Percentiles rank a stretch among this genome's conserved stretches.
These are phyloP conservation scores for Brachypodium distachyon DNA, from an alignment of 202 grass and related monocot genomes.

Conservation along the genomic window DNA sequence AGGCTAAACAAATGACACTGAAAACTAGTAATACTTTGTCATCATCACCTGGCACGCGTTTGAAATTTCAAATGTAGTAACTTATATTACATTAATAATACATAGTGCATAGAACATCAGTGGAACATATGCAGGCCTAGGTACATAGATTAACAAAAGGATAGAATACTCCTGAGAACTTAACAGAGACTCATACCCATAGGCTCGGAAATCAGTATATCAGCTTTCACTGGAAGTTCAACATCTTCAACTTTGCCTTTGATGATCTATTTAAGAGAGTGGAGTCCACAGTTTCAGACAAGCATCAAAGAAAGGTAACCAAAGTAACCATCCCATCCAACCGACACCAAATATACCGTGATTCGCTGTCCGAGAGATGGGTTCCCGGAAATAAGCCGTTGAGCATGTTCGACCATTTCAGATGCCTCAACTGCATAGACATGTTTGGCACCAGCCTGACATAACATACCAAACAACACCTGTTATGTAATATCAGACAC, in stretches of 20 bases:
- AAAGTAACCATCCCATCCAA: neutral
- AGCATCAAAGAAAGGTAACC: neutral
- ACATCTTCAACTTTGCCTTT: conserved; percentile 98
- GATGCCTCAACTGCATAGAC: conserved; percentile 98
- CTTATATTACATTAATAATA: neutral
- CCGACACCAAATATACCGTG: conserved; percentile 59
- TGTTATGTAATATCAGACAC: conserved; percentile 7
- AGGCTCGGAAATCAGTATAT: conserved; percentile 95
- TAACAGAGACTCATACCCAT: conserved; percentile 57
- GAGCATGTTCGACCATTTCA: conserved; percentile 97
- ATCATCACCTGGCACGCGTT: neutral
- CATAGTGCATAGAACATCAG: neutral
- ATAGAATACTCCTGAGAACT: conserved; percentile 1
- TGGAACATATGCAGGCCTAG: neutral
- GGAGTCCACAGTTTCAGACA: neutral
- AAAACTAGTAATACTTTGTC: neutral
- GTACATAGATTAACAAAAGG: neutral
- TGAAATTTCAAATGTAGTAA: neutral
- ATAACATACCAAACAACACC: conserved; percentile 14
- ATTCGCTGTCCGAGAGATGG: conserved; percentile 80
- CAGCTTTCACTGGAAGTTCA: conserved; percentile 95
- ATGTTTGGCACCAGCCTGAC: conserved; percentile 95
- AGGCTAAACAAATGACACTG: neutral
- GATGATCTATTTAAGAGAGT: conserved; percentile 49
- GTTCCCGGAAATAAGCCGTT: conserved; percentile 76